A percentile compares a stretch with the other conserved stretches of the same genome.
phyloP scores from a whole-genome alignment of 208 protist genomes.

The Trichomonas vaginalis region DNA sequence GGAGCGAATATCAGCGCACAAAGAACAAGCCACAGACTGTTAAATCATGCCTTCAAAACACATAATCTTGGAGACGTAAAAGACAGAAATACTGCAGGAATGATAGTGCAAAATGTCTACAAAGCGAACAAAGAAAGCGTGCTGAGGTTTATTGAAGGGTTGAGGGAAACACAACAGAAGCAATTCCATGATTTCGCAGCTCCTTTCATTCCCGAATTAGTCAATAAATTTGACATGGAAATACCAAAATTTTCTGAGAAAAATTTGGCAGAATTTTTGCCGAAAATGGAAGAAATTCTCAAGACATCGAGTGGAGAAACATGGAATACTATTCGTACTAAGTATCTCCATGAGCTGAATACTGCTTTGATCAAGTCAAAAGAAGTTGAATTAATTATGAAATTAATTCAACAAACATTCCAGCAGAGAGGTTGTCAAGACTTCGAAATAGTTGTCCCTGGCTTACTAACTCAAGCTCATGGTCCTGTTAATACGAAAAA shows the following conservation, averaged over 20 bases:
- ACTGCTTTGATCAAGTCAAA: background rate
- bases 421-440: background rate
- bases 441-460: background rate
- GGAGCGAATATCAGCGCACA: background rate
- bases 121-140: background rate
- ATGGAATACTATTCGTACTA: background rate
- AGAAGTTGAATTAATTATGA: background rate
- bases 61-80: background rate
- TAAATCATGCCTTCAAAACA: background rate
- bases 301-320: background rate
- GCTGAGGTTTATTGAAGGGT: background rate
- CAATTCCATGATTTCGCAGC: background rate
- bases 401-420: background rate
- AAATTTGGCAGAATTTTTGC: background rate
- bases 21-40: background rate
- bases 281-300: background rate
- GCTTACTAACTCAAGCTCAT: background rate
- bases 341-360: background rate
- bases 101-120: background rate
- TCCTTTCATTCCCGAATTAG: background rate
- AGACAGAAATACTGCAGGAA: background rate
- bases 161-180: background rate
- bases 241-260: background rate
- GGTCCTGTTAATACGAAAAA: background rate
- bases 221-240: background rate